Evolutionary conservation across 2,329 filamentous ascomycete species (phyloP), one percentile per base, ranked within the genome.

Genomic region (Apiospora aurea): DNA sequence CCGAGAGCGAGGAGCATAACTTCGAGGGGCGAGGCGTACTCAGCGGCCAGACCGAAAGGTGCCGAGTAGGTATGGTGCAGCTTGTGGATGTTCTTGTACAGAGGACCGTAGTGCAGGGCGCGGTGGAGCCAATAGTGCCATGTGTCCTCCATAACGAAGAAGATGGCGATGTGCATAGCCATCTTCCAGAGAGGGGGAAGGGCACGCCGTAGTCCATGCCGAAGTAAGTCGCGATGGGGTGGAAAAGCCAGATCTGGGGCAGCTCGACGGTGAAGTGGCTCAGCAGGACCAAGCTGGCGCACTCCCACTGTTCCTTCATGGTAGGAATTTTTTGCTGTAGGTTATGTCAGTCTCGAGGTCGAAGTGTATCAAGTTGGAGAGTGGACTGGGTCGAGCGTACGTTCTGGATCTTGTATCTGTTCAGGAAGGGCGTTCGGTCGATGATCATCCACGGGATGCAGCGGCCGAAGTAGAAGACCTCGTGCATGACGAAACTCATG

Each of bases 91-190:
- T 92, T 90, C 87, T 95, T 97, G 91, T 99, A 99, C 7, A 99
- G 91, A 51, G 95, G 94, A 29, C 94, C 95, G 87, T 94, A 97
- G 88, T 99, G 96, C 85, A 99, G 91, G 61, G 89, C 90, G 77
- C 96, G 94, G 86, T 99, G 96, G 77, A 91, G 91, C 92, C 95
- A 98, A 88, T 99, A 99, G 85, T 99, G 96, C 96, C 96, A 99
- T 76, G 96, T 87, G 83, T 99, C 96, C 84, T 99, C 96, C 79
- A 98, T 85, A 72, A 98, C 89, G 85, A 99, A 99, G 88, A 98
- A 97, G 81, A 98, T 88, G 73, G 92, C 89, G 77, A 99, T 96
- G 79, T 99, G 96, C 81, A 93, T 91, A 75, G 92, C 93, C 88
- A 99, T 98, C 79, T 92, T 98, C 85, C 89, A 93, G 76, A 92